Percentiles rank a stretch among this genome's conserved stretches.
These are phyloP conservation scores for Teratosphaeria gauchensis DNA, from an alignment of 2,329 filamentous ascomycete genomes.

Conservation along the genomic window DNA sequence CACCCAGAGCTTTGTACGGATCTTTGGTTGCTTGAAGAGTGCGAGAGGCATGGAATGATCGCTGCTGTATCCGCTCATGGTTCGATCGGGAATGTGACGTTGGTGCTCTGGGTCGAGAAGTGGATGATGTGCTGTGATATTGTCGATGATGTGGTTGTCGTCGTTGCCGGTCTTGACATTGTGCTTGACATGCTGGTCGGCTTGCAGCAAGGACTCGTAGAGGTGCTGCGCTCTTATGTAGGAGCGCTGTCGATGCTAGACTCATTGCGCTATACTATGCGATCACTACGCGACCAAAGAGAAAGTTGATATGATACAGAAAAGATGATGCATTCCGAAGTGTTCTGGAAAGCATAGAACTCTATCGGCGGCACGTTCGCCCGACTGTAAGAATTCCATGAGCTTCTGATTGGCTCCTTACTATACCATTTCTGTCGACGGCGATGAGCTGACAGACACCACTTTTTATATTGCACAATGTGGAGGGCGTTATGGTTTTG, in stretches of 20 bases:
- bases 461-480: background rate
- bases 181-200: constrained; percentile 15
- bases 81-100: constrained; percentile 10
- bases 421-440: background rate
- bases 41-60: constrained; percentile 51
- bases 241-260: constrained; percentile 24
- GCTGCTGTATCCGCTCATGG: constrained; percentile 19
- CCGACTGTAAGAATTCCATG: background rate
- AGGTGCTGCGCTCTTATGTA: constrained; percentile 25
- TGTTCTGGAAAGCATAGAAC: background rate
- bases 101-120: background rate
- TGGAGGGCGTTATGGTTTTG: too few species aligned
- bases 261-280: constrained; percentile 21
- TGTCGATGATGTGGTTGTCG: constrained; percentile 10
- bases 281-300: background rate
- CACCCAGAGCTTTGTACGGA: constrained; percentile 79
- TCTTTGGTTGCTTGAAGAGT: constrained; percentile 51
- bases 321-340: background rate
- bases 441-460: background rate
- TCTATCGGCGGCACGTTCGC: background rate
- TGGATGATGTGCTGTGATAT: constrained; percentile 2
- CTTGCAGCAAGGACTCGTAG: constrained; percentile 25
- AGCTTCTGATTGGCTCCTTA: background rate
- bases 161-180: constrained; percentile 16
- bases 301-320: background rate